Base-by-base conservation (phyloP, 352 stramenopile species). In the Pelagophyceae sp. region DNA sequence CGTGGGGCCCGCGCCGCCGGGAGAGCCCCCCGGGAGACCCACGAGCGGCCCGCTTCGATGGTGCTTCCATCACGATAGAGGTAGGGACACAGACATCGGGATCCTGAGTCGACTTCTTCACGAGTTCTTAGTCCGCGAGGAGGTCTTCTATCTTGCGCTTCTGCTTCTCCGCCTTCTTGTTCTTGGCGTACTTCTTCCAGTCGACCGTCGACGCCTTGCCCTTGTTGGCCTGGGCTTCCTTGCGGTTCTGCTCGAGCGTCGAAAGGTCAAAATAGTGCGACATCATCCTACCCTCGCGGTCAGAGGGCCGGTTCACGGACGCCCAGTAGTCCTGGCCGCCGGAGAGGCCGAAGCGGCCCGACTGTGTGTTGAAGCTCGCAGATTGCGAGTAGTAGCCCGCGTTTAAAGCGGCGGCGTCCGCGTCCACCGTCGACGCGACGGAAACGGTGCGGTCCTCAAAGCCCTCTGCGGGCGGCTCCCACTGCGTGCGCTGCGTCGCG, bases 181-280 rank as follows among this genome's bases (percentile, higher is more conserved):
- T 87, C 0, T 85, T 86, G 20, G 86, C 80, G 63, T 92, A 83
- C 82, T 93, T 93, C 72, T 91, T 92, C 90, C 90, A 94, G 81
- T 94, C 86, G 75, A 93, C 89, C 75, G 87, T 90, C 82, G 93
- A 92, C 65, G 93, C 86, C 72, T 90, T 83, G 76, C 93, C 87
- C 74, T 92, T 90, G 35, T 89, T 87, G 38, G 83, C 82, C 72
- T 86, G 84, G 50, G 90, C 88, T 61, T 93, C 87, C 70, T 88
- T 86, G 33, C 90, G 88, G 76, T 94, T 94, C 78, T 90, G 87
- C 72, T 92, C 90, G 20, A 94, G 83, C 19, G 87, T 83, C 0
- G 75, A 84, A 69, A 92, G 83, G 82, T 94, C 86, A 60, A 94
- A 94, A 69, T 93, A 94, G 80, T 92, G 87, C 77, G 87, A 90